These are phyloP conservation scores for Myxozyma kluyveri DNA, from an alignment of 805 yeast genomes.

Conservation along the genomic window DNA sequence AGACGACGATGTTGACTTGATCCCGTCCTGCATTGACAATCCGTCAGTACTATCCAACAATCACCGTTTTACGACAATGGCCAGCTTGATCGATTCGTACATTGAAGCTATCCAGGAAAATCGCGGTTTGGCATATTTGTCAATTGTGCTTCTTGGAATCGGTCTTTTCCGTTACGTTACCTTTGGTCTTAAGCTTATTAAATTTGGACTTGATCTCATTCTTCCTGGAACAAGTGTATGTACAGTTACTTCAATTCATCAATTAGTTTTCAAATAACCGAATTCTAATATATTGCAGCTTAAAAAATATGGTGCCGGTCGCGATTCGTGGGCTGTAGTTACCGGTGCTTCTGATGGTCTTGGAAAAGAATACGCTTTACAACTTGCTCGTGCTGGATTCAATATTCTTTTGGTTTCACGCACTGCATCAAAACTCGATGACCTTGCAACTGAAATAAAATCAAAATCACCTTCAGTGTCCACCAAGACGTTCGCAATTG, in stretches of 20 bases:
- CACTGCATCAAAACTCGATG: constrained; percentile 71
- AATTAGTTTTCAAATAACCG: background rate
- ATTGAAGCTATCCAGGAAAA: constrained; percentile 4
- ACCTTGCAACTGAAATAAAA: constrained; percentile 59
- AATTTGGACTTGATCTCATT: constrained; percentile 16
- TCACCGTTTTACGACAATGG: background rate
- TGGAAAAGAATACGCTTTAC: constrained; percentile 86
- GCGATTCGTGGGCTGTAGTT: constrained; percentile 84
- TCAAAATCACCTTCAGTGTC: constrained; percentile 52
- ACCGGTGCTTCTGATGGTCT: constrained; percentile 98
- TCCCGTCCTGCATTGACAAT: no score
- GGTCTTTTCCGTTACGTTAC: constrained; percentile 12
- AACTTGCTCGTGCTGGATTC: constrained; percentile 81
- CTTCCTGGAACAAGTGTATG: constrained; percentile 24
- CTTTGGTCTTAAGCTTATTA: constrained; percentile 9
- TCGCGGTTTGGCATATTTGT: constrained; percentile 4
- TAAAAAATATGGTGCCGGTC: constrained; percentile 69
- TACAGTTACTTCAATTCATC: constrained; percentile 1
- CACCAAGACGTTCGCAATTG: constrained; percentile 70
- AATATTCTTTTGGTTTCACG: constrained; percentile 82
- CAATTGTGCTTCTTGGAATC: constrained; percentile 10
- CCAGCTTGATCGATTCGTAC: constrained; percentile 8
- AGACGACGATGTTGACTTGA: no score
- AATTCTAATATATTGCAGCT: constrained; percentile 37
- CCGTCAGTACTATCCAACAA: background rate